A percentile compares a stretch with the other conserved stretches of the same genome.
phyloP scores from a whole-genome alignment of 2,329 filamentous ascomycete genomes.

The Epichloe aotearoae region DNA sequence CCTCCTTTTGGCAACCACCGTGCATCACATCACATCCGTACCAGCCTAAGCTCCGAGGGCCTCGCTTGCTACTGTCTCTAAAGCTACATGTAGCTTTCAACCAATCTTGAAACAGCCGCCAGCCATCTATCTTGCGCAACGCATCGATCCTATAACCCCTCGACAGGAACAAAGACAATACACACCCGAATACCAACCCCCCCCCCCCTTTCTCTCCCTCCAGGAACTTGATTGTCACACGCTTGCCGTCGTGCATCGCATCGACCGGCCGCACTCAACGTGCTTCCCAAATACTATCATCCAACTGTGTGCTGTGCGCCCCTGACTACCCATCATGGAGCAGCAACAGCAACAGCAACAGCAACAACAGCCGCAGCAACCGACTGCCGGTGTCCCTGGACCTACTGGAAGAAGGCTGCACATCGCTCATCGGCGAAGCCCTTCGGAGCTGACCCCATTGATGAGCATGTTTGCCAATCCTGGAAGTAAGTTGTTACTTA shows the following conservation, averaged over 20 bases:
- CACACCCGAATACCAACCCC: background rate
- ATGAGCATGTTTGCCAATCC: conserved; percentile 78
- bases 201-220: background rate
- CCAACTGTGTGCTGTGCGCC: conserved; percentile 21
- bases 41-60: conserved; percentile 6
- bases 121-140: background rate
- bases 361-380: conserved; percentile 41
- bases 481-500: conserved; percentile 40
- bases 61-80: conserved; percentile 10
- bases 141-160: background rate
- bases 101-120: background rate
- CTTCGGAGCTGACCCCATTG: conserved; percentile 90
- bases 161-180: background rate
- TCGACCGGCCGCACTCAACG: conserved; percentile 23
- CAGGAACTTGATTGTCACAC: background rate
- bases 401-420: conserved; percentile 82
- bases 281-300: conserved; percentile 17
- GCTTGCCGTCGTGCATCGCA: background rate
- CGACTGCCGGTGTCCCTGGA: conserved; percentile 48
- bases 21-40: conserved; percentile 8
- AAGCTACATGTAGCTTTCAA: conserved; percentile 2
- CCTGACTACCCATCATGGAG: conserved; percentile 44
- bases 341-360: conserved; percentile 33
- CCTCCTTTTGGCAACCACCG: conserved; percentile 25
- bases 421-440: conserved; percentile 93